These are phyloP conservation scores for Penicillium sp. DNA, from an alignment of 2,329 filamentous ascomycete species.

Conservation along the genomic window DNA sequence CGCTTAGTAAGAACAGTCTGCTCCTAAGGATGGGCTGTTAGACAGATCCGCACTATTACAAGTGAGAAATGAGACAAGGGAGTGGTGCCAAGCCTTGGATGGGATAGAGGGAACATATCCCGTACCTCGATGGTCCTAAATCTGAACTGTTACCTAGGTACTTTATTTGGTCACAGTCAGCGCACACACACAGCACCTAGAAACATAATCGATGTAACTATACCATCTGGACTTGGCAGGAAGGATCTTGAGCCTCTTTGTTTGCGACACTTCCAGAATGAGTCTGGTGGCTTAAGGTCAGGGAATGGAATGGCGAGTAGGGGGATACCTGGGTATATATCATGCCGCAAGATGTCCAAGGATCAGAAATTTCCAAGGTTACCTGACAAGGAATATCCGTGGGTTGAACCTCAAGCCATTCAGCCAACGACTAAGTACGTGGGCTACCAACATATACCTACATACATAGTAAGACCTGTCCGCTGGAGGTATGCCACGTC, in stretches of 20 bases:
- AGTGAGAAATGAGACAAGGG: too few species aligned
- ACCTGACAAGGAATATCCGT: conserved; percentile 4
- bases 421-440: conserved; percentile 29
- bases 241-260: not conserved
- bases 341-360: not conserved
- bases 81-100: too few species aligned
- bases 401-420: conserved; percentile 8
- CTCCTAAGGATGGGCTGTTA: not conserved
- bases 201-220: too few species aligned
- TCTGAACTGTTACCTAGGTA: too few species aligned
- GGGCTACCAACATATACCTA: conserved; percentile 23
- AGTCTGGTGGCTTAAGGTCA: not conserved
- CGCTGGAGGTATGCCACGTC: conserved; percentile 32
- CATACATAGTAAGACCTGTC: conserved; percentile 22
- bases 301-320: not conserved
- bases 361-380: conserved; percentile 7
- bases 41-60: too few species aligned
- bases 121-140: too few species aligned
- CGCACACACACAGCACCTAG: too few species aligned
- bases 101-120: too few species aligned
- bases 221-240: too few species aligned
- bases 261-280: not conserved
- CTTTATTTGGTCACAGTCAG: too few species aligned
- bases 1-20: conserved; percentile 1
- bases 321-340: conserved; percentile 12